Evolutionary conservation across 768 basidiomycete genomes (phyloP).

Genomic region (Pisolithus albus): DNA sequence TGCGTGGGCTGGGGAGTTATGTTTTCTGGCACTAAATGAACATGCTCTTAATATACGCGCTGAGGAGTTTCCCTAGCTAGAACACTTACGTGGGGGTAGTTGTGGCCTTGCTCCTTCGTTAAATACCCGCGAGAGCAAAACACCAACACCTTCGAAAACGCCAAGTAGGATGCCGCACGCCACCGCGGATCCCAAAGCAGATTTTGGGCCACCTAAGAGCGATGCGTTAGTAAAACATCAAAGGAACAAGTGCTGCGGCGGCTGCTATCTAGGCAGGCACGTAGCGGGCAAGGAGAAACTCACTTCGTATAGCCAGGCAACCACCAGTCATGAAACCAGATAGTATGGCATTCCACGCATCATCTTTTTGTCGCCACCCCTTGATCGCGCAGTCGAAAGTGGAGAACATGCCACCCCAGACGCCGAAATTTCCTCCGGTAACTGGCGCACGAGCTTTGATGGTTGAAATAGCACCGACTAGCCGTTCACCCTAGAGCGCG

Average conservation of each 20-base stretch:
- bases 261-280: background rate
- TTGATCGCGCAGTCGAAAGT: conserved; percentile 98
- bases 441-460: conserved; percentile 98
- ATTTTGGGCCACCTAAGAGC: conserved; percentile 77
- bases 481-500: conserved; percentile 72
- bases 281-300: conserved; percentile 28
- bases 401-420: conserved; percentile 98
- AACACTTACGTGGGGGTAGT: conserved; percentile 64
- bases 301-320: conserved; percentile 88
- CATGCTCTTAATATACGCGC: conserved; percentile 1
- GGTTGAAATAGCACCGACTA: conserved; percentile 88
- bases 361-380: conserved; percentile 93
- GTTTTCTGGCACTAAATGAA: conserved; percentile 42
- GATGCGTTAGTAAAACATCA: conserved; percentile 4
- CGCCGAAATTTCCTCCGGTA: conserved; percentile 93
- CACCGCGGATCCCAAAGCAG: conserved; percentile 87
- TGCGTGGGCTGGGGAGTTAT: conserved; percentile 46
- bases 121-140: conserved; percentile 83
- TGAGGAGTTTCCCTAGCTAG: background rate
- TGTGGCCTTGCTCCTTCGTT: conserved; percentile 77
- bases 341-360: conserved; percentile 98
- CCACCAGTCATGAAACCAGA: conserved; percentile 99
- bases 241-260: background rate
- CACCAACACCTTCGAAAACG: conserved; percentile 92
- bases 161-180: conserved; percentile 95